Evolutionary conservation across 371 early-diverging fungal genomes (phyloP), one percentile per base, ranked within the genome.

Genomic region (Choanephora cucurbitarum): DNA sequence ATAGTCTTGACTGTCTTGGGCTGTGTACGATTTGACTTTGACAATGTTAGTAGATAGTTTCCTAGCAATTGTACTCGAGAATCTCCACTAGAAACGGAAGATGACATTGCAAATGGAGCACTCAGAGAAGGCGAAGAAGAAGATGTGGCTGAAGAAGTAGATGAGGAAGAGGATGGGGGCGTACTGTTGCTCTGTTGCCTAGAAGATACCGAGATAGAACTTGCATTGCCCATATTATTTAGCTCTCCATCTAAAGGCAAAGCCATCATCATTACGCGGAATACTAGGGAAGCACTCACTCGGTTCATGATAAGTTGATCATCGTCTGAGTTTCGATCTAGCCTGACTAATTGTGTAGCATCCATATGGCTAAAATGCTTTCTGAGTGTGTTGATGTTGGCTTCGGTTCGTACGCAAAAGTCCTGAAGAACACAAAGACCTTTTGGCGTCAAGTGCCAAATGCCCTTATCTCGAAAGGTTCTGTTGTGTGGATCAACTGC

Each of bases 391-490:
- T 68, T 47, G 43, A 71, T 52, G 34, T 73, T 63, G 2, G 71
- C 75, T 19, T 73, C 72, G 1, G 77, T 80, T 42, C 80, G 60
- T 7, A 71, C 57, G 51, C 77, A 77, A 44, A 77, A 80, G 51
- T 74, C 80, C 47, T 81, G 84, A 2, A 86, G 58, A 6, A 86
- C 62, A 56, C 81, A 78, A 2, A 82, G 59, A 9, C 87, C 87
- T 52, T 86, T 86, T 8, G 77, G 73, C 0, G 85, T 86, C 17
- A 86, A 55, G 19, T 79, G 80, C 69, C 80, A 84, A 11, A 86
- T 64, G 17, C 77, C 75, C 23, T 75, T 81, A 31, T 78, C 80
- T 6, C 75, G 73, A 44, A 84, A 82, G 11, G 77, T 66, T 44
- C 82, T 67, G 49, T 64, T 80, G 31, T 62, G 67, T 1, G 79